Evolutionary conservation across 163 green algal species (phyloP).

Genomic region (Coccomyxa subellipsoidea): DNA sequence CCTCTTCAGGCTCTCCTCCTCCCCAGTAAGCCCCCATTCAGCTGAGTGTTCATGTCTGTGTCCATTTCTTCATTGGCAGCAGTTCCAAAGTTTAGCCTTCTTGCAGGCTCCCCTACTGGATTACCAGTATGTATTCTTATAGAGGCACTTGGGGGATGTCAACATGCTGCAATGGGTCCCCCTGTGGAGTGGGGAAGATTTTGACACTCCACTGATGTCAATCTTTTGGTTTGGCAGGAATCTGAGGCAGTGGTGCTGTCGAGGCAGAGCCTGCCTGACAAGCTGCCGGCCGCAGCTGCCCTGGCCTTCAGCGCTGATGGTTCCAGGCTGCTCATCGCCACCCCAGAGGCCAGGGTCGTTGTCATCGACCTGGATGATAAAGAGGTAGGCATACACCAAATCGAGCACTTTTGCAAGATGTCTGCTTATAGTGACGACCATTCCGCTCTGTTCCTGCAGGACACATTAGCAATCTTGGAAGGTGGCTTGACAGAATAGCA

Average conservation of each 20-base stretch:
- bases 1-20: conserved; percentile 36
- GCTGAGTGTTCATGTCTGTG: not conserved
- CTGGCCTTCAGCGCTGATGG: not conserved
- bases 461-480: too few relatives aligned
- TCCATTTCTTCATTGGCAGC: not conserved
- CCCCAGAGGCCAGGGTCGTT: not conserved
- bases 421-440: too few relatives aligned
- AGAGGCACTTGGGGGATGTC: too few relatives aligned
- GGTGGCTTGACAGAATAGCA: too few relatives aligned
- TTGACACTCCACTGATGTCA: too few relatives aligned
- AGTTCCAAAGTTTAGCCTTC: conserved; percentile 2
- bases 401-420: too few relatives aligned
- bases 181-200: too few relatives aligned
- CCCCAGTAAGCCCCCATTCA: not conserved
- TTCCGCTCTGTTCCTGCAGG: too few relatives aligned
- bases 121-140: too few relatives aligned
- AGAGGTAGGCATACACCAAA: not conserved
- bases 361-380: not conserved
- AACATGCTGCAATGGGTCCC: too few relatives aligned
- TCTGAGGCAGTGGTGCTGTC: conserved; percentile 10
- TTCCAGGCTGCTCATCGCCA: conserved; percentile 10
- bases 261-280: not conserved
- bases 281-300: not conserved
- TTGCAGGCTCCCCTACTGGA: too few relatives aligned
- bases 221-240: conserved; percentile 10